These are phyloP conservation scores for Xylaria hypoxylon DNA, from an alignment of 2,329 filamentous ascomycete genomes.

Conservation along the genomic window DNA sequence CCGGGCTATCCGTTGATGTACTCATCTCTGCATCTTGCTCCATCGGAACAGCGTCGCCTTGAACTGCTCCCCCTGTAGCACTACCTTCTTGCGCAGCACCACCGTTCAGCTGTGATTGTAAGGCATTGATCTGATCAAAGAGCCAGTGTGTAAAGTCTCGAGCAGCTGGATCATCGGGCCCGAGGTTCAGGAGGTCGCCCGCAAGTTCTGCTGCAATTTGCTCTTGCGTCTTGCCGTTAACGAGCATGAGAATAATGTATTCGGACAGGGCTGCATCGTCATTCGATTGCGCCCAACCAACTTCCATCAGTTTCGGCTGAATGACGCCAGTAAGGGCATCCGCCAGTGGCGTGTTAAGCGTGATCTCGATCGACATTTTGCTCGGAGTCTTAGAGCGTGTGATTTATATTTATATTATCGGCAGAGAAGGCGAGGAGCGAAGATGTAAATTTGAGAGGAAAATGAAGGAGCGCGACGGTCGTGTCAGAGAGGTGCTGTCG, in stretches of 20 bases:
- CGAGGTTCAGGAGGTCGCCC: conserved; percentile 84
- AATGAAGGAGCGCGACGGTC: conserved; percentile 19
- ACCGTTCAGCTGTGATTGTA: conserved; percentile 73
- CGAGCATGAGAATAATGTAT: conserved; percentile 97
- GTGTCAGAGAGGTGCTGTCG: conserved; percentile 22
- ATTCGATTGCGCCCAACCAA: conserved; percentile 84
- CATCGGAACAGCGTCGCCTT: conserved; percentile 49
- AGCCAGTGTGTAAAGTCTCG: conserved; percentile 90
- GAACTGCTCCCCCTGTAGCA: conserved; percentile 37
- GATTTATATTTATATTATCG: not conserved
- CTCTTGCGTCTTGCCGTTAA: conserved; percentile 91
- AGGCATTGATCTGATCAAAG: conserved; percentile 82
- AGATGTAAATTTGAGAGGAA: conserved; percentile 1
- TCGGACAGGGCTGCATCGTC: conserved; percentile 84
- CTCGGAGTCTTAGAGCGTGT: not conserved
- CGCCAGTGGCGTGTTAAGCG: conserved; percentile 83
- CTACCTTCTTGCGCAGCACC: conserved; percentile 50
- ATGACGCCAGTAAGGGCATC: conserved; percentile 84
- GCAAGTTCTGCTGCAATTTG: conserved; percentile 91
- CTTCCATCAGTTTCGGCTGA: conserved; percentile 90
- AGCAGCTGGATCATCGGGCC: conserved; percentile 84
- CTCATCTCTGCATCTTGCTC: conserved; percentile 80
- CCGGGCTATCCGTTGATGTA: conserved; percentile 60
- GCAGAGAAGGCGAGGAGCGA: not conserved
- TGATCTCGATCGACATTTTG: conserved; percentile 82